Evolutionary conservation across 1,284 basidiomycete genomes (phyloP).

Genomic region (Agaricales sp.): DNA sequence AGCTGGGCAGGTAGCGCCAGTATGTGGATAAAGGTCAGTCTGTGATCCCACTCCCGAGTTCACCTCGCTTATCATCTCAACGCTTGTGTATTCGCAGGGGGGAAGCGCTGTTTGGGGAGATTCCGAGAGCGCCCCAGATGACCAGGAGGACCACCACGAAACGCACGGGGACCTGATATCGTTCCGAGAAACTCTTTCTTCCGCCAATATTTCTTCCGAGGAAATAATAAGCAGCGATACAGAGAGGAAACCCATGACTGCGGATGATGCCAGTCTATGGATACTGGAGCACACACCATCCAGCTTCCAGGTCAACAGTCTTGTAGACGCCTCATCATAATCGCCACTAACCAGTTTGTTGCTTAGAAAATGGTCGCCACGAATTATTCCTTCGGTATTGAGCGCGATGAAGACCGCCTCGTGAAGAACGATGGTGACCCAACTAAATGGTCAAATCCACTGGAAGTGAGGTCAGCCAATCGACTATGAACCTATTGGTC

Average conservation of each 20-base stretch:
- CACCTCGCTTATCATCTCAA: slow-evolving; percentile 6
- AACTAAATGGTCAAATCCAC: slow-evolving; percentile 90
- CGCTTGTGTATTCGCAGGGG: slow-evolving; percentile 44
- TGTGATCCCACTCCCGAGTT: background rate
- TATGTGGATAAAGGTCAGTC: slow-evolving; percentile 79
- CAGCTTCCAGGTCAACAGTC: slow-evolving; percentile 74
- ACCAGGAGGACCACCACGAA: slow-evolving; percentile 48
- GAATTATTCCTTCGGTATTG: slow-evolving; percentile 94
- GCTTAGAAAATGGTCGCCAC: slow-evolving; percentile 75
- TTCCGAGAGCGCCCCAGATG: slow-evolving; percentile 65
- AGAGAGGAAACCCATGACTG: slow-evolving; percentile 52
- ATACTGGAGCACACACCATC: slow-evolving; percentile 79
- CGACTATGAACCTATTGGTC: background rate
- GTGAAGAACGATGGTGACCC: slow-evolving; percentile 62
- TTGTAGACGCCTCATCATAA: too few relatives aligned
- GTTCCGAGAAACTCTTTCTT: slow-evolving; percentile 42
- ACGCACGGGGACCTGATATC: slow-evolving; percentile 79
- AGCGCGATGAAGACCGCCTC: slow-evolving; percentile 61
- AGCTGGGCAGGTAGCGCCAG: slow-evolving; percentile 94
- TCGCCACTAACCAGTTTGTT: slow-evolving; percentile 1
- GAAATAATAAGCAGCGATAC: slow-evolving; percentile 24
- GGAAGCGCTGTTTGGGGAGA: slow-evolving; percentile 91
- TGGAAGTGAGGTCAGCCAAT: slow-evolving; percentile 65
- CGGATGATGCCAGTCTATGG: slow-evolving; percentile 68
- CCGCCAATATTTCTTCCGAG: slow-evolving; percentile 15